These are phyloP conservation scores for Yarrowia yakushimensis DNA, from an alignment of 805 yeast species.

Conservation along the genomic window DNA sequence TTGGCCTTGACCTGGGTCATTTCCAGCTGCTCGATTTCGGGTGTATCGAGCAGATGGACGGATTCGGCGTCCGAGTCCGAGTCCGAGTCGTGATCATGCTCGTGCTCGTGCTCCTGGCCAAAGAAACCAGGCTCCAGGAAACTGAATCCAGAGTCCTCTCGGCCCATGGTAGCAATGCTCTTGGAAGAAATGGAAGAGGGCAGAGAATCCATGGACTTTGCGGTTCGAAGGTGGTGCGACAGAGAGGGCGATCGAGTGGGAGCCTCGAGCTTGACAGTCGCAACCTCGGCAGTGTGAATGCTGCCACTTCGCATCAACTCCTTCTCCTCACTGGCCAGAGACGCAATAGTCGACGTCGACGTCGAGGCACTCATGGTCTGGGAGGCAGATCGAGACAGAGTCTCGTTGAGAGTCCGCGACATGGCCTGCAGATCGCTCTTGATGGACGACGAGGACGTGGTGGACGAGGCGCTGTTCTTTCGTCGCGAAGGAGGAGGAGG, in stretches of 20 bases:
- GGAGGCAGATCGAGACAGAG: background rate
- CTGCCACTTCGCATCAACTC: conserved; percentile 1
- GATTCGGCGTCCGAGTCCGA: background rate
- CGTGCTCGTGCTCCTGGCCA: background rate
- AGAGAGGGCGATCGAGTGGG: background rate
- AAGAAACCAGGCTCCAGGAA: conserved; percentile 17
- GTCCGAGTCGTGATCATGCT: background rate
- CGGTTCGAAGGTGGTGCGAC: background rate
- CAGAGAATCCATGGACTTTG: conserved; percentile 17
- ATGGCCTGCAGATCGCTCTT: conserved; percentile 17
- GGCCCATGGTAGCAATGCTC: background rate
- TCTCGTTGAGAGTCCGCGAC: conserved; percentile 16
- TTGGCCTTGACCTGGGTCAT: conserved; percentile 14
- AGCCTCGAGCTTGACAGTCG: background rate
- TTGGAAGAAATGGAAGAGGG: conserved; percentile 15
- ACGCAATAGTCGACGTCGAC: background rate
- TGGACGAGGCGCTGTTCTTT: background rate
- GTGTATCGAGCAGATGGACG: background rate
- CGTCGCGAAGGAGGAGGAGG: conserved; percentile 21
- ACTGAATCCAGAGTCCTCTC: conserved; percentile 3
- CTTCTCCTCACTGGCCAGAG: background rate
- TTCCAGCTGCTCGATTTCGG: conserved; percentile 23
- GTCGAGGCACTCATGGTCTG: conserved; percentile 1
- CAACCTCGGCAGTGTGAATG: background rate
- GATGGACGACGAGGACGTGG: background rate